Conservation (phyloP, 345 rosid genomes). For the Lepidium didymum region DNA sequence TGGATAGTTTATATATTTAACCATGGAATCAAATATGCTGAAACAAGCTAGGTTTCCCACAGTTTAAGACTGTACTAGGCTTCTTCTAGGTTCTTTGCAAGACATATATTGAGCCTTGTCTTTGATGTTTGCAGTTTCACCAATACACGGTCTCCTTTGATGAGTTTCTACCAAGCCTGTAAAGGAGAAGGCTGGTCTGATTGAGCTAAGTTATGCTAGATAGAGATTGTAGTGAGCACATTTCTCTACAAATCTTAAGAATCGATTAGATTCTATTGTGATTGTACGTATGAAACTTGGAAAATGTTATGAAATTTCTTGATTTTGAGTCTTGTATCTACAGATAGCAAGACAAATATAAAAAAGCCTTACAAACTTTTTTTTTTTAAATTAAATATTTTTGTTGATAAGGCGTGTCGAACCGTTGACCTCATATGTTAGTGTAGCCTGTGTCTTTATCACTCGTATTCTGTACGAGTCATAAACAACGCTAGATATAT, state of each 20-base stretch:
- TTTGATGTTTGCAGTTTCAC: conserved; percentile 18
- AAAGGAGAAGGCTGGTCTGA: not conserved
- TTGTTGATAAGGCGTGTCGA: too few species aligned
- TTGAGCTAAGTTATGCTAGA: not conserved
- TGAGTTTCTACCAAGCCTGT: conserved; percentile 19
- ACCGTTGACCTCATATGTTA: too few species aligned
- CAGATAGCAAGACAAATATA: too few species aligned
- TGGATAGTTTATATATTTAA: not conserved
- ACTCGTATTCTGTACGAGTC: too few species aligned
- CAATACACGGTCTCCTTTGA: conserved; percentile 17
- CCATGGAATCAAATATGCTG: not conserved
- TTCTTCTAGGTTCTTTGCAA: not conserved
- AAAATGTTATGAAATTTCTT: not conserved
- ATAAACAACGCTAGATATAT: too few species aligned
- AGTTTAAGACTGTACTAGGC: not conserved
- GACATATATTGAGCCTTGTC: not conserved
- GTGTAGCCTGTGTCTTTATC: too few species aligned
- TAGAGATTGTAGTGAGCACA: not conserved
- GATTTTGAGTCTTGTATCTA: not conserved
- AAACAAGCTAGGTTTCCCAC: not conserved
- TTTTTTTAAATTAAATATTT: too few species aligned
- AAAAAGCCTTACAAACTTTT: too few species aligned
- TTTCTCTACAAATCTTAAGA: not conserved
- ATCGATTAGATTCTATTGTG: not conserved
- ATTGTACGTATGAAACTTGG: not conserved